Conservation (phyloP, 225 moss, liverwort and hornwort species). For the Straminergon stramineum region DNA sequence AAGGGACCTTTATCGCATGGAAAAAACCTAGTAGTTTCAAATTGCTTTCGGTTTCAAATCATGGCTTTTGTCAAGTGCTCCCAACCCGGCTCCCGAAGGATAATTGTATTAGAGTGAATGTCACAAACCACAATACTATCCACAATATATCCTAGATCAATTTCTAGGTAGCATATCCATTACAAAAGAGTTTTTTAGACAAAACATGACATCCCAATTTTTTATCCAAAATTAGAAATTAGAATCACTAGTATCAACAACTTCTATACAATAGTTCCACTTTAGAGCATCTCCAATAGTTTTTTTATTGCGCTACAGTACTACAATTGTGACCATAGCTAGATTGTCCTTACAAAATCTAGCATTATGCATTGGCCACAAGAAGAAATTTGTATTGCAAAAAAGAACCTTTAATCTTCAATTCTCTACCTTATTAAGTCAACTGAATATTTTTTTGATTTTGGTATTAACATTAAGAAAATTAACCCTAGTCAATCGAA, state of each 20-base stretch:
- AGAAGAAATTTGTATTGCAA: too few species aligned
- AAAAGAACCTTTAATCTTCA: not conserved
- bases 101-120: not conserved
- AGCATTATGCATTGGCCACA: too few species aligned
- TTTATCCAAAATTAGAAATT: not conserved
- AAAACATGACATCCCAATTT: not conserved
- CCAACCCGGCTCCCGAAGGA: too few species aligned
- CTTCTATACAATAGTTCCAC: too few species aligned
- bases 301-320: too few species aligned
- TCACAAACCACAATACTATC: not conserved
- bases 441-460: not conserved
- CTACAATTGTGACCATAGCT: too few species aligned
- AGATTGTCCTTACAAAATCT: too few species aligned
- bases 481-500: not conserved
- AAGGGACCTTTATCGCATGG: accelerated
- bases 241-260: not conserved
- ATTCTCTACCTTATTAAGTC: too few species aligned
- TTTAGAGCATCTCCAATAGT: not conserved
- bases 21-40: not conserved
- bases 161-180: not conserved
- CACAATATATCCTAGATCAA: not conserved
- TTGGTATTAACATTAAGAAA: not conserved
- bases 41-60: not conserved
- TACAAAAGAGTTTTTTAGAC: not conserved
- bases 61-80: not conserved